Base-by-base conservation (phyloP, 2,329 filamentous ascomycete genomes). In the Nothophaeocryptopus gaeumannii region DNA sequence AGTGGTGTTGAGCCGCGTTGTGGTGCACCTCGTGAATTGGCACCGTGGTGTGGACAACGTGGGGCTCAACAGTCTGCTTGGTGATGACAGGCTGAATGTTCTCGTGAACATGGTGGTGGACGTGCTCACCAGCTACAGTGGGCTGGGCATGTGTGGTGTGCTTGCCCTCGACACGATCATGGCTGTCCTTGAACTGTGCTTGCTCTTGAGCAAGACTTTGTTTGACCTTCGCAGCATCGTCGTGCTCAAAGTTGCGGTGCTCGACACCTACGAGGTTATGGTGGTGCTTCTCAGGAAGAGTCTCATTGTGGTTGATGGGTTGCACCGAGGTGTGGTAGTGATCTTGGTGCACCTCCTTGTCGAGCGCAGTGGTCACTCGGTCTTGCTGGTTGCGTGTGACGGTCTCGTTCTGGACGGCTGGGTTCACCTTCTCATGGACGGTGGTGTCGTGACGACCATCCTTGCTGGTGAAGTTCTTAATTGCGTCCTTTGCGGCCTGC, bases 1-100 rank as follows among this genome's bases (percentile, higher is more conserved):
- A 74, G 63, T 89, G 86, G 64, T 86, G 81, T 51, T 85, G 77
- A 1, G 84, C 75, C 11, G 79, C 74, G 43, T 84, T 81, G 60
- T 88, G 82, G 63, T 89, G 85, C 2, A 80, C 78, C 70, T 89
- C 86, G 57, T 89, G 85, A 36, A 89, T 77, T 0, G 85, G 86
- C 0, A 86, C 75, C 1, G 83, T 88, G 16, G 82, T 88, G 72
- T 89, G 86, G 1, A 88, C 75, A 3, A 89, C 63, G 12, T 81
- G 76, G 1, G 83, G 84, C 56, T 86, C 79, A 26, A 88, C 73
- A 1, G 78, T 81, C 58, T 88, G 58, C 65, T 86, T 87, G 43
- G 89, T 75, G 32, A 89, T 74, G 0, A 89, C 78, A 0, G 85
- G 85, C 65, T 89, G 49, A 40, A 89, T 79, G 29, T 80, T 82